Conservation (phyloP, 805 yeast species). For the Sugiyamaella smithiae region DNA sequence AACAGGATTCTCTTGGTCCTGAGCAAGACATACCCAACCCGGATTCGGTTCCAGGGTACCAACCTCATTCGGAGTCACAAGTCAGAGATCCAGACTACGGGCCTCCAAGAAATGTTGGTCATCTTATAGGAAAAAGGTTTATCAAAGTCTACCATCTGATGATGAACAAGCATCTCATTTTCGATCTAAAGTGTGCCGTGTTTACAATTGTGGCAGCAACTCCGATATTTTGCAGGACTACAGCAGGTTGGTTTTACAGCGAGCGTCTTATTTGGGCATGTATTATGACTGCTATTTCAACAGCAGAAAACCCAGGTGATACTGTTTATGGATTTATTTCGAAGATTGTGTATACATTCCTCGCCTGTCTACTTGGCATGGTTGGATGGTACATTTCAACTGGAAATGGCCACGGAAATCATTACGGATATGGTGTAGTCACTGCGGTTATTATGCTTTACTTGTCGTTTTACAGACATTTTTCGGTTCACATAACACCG, state of each 20-base stretch:
- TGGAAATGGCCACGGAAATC: conserved; percentile 35
- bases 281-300: conserved; percentile 32
- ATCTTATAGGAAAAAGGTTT: conserved; percentile 24
- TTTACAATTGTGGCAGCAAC: conserved; percentile 24
- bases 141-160: conserved; percentile 7
- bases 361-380: conserved; percentile 34
- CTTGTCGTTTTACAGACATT: conserved; percentile 33
- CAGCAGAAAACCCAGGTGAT: conserved; percentile 34
- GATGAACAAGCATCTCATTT: conserved; percentile 19
- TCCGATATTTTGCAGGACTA: conserved; percentile 29
- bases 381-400: conserved; percentile 37
- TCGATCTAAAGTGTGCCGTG: conserved; percentile 28
- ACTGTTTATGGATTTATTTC: conserved; percentile 30
- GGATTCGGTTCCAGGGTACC: conserved; percentile 10
- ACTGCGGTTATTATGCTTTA: conserved; percentile 27
- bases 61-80: conserved; percentile 16
- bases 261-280: conserved; percentile 33
- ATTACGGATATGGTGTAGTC: conserved; percentile 34
- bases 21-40: conserved; percentile 4
- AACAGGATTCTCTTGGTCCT: background rate
- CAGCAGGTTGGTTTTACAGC: conserved; percentile 26
- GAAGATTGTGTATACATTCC: conserved; percentile 30
- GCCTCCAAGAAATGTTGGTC: conserved; percentile 30
- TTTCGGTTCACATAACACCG: conserved; percentile 29
- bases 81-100: conserved; percentile 33